Conservation (phyloP, 1,284 basidiomycete genomes). For the Spongiforma sp. region DNA sequence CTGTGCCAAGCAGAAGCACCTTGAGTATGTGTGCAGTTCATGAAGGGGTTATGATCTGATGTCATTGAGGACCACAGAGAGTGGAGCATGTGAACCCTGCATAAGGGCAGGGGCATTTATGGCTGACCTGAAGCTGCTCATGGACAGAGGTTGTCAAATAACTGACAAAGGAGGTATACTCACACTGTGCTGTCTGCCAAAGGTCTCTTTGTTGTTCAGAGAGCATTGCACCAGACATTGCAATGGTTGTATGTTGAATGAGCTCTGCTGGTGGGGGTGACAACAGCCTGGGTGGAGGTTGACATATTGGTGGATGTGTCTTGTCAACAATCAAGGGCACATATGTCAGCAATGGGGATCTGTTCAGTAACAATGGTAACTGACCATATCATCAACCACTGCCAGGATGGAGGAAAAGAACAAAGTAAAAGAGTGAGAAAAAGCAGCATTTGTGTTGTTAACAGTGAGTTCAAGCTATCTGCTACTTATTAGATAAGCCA, state of each 20-base stretch:
- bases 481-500: no score
- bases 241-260: constrained; percentile 85
- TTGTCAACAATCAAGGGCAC: constrained; percentile 67
- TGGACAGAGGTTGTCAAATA: constrained; percentile 76
- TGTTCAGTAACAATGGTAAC: no score
- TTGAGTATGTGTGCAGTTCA: constrained; percentile 42
- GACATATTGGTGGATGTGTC: constrained; percentile 75
- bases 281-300: constrained; percentile 83
- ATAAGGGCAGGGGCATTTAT: constrained; percentile 59
- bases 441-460: no score
- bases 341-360: constrained; percentile 63
- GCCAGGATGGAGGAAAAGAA: no score
- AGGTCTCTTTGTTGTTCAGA: constrained; percentile 53
- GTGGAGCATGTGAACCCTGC: constrained; percentile 48
- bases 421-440: no score
- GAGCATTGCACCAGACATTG: constrained; percentile 70
- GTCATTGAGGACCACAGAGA: constrained; percentile 81
- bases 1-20: constrained; percentile 33
- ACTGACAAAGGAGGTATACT: constrained; percentile 73
- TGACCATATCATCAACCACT: no score
- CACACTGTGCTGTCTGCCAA: constrained; percentile 62
- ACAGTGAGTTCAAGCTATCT: no score
- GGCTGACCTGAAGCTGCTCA: constrained; percentile 79
- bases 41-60: constrained; percentile 64
- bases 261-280: constrained; percentile 91